phyloP scores from a whole-genome alignment of 1,284 basidiomycete genomes.

The Ustilago vetiveriae region DNA sequence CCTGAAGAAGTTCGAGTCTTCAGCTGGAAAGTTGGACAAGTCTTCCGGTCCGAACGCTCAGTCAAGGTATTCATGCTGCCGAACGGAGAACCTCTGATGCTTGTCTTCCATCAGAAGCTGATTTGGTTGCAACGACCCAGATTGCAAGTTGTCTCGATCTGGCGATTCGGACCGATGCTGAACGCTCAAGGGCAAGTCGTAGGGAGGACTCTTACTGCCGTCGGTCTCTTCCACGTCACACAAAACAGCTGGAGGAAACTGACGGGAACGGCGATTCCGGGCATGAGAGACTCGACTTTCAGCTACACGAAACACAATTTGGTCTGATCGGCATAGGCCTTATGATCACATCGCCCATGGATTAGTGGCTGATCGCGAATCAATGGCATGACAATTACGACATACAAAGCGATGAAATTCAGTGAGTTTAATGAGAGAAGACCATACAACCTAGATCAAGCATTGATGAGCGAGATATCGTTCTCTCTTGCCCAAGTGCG shows the following conservation, averaged over 20 bases:
- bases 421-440: too few relatives aligned
- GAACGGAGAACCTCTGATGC: slow-evolving; percentile 6
- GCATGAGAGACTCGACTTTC: background rate
- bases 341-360: too few relatives aligned
- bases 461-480: slow-evolving; percentile 8
- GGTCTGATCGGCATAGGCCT: background rate
- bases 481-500: slow-evolving; percentile 8
- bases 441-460: too few relatives aligned
- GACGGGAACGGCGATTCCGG: background rate
- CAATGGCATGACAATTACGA: too few relatives aligned
- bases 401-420: too few relatives aligned
- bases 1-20: background rate
- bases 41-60: background rate
- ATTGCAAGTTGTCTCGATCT: background rate
- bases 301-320: background rate
- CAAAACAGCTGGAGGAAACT: background rate
- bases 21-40: background rate
- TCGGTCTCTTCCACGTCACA: background rate
- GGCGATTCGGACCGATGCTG: slow-evolving; percentile 5
- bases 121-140: background rate
- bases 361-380: background rate
- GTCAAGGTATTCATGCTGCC: slow-evolving; percentile 2
- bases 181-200: background rate
- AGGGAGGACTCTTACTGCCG: background rate
- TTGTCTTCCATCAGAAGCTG: background rate